Evolutionary conservation across 2,329 filamentous ascomycete genomes (phyloP).

Genomic region (Calonectria hawksworthii): DNA sequence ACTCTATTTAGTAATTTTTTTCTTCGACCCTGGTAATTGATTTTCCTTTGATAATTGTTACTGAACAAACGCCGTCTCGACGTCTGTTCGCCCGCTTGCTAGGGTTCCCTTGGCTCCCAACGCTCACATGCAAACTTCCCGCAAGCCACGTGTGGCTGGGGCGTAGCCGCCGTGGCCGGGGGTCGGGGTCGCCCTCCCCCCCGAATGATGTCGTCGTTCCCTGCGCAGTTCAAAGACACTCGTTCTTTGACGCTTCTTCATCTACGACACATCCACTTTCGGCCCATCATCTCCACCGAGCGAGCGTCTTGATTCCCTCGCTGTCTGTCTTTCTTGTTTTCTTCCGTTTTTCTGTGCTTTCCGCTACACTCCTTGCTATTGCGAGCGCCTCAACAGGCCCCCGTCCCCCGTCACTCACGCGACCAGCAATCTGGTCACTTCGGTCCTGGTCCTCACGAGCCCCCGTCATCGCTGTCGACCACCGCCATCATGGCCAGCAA

Average conservation of each 20-base stretch:
- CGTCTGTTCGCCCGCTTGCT: neutral
- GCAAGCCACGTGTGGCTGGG: slow-evolving; percentile 24
- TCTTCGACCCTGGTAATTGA: neutral
- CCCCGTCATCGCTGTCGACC: slow-evolving; percentile 8
- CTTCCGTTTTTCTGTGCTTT: neutral
- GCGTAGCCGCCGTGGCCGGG: neutral
- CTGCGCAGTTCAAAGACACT: slow-evolving; percentile 27
- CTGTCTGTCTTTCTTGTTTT: slow-evolving; percentile 19
- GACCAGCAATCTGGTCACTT: slow-evolving; percentile 46
- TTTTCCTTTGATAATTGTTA: neutral
- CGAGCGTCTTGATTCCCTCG: slow-evolving; percentile 12
- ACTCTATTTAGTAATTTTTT: neutral
- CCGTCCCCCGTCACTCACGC: slow-evolving; percentile 33
- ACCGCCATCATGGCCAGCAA: slow-evolving; percentile 74
- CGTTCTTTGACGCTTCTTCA: slow-evolving; percentile 17
- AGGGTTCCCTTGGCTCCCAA: slow-evolving; percentile 10
- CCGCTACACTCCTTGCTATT: neutral
- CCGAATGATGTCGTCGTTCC: slow-evolving; percentile 30
- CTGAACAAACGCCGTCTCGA: neutral
- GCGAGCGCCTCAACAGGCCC: neutral
- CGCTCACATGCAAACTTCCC: slow-evolving; percentile 18
- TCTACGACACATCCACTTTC: slow-evolving; percentile 16
- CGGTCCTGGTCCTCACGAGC: slow-evolving; percentile 8
- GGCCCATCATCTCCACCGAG: slow-evolving; percentile 17
- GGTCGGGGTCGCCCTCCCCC: slow-evolving; percentile 11